These are phyloP conservation scores for Pseudogymnoascus sp. DNA, from an alignment of 2,329 filamentous ascomycete species.

Conservation along the genomic window DNA sequence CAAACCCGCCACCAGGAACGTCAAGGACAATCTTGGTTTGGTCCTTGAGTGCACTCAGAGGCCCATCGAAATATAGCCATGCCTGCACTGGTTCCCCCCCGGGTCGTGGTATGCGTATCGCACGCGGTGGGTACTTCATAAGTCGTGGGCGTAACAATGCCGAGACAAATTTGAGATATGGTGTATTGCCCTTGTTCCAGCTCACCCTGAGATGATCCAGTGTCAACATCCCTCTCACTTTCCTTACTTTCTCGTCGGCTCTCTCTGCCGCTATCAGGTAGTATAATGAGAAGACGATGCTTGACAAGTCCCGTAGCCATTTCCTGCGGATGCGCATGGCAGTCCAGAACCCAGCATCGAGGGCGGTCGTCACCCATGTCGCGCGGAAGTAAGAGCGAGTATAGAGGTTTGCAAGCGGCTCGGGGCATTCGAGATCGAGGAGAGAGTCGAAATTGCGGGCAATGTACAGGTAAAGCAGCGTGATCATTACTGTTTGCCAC, in stretches of 20 bases:
- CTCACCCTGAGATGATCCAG: slow-evolving; percentile 86
- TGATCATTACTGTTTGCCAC: slow-evolving; percentile 85
- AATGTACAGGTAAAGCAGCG: slow-evolving; percentile 85
- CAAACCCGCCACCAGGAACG: slow-evolving; percentile 88
- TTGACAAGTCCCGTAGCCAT: slow-evolving; percentile 75
- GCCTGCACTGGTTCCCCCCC: slow-evolving; percentile 69
- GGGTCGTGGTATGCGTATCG: slow-evolving; percentile 78
- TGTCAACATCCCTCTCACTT: slow-evolving; percentile 78
- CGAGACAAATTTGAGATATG: slow-evolving; percentile 71
- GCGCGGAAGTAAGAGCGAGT: slow-evolving; percentile 87
- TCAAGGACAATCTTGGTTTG: slow-evolving; percentile 79
- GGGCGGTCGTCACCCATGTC: slow-evolving; percentile 90
- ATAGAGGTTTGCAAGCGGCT: slow-evolving; percentile 92
- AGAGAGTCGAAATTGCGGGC: slow-evolving; percentile 91
- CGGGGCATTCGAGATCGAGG: slow-evolving; percentile 82
- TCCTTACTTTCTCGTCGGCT: slow-evolving; percentile 93
- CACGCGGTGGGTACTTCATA: slow-evolving; percentile 73
- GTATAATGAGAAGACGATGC: slow-evolving; percentile 78
- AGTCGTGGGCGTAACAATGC: slow-evolving; percentile 69
- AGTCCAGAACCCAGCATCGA: slow-evolving; percentile 97
- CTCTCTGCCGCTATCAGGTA: slow-evolving; percentile 90
- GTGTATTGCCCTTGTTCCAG: slow-evolving; percentile 92
- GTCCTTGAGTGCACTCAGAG: slow-evolving; percentile 67
- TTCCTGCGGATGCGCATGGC: slow-evolving; percentile 84
- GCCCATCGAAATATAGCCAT: slow-evolving; percentile 93